Conservation (phyloP, 306 rosid genomes). For the Lithocarpus polystachyus region DNA sequence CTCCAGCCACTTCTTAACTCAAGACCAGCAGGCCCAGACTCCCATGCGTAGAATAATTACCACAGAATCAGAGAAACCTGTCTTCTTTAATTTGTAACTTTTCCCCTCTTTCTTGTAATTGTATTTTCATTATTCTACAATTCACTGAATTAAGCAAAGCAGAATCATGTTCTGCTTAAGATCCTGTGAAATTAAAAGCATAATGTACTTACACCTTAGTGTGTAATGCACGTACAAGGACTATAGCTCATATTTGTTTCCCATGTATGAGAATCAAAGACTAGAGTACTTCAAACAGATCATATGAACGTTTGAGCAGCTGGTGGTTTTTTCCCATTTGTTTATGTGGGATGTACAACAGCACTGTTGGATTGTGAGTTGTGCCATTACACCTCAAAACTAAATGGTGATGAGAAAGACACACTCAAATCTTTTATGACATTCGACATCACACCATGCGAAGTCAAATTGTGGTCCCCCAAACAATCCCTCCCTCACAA, state of each 20-base stretch:
- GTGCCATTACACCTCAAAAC: too few species aligned
- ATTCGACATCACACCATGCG: too few species aligned
- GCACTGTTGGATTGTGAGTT: too few species aligned
- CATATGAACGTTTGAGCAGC: neutral
- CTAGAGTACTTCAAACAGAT: neutral
- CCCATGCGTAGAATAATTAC: slow-evolving; percentile 36
- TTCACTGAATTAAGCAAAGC: slow-evolving; percentile 15
- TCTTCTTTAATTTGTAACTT: slow-evolving; percentile 30
- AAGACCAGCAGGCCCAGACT: slow-evolving; percentile 70
- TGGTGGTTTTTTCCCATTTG: too few species aligned
- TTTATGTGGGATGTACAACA: too few species aligned
- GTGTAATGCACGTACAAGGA: slow-evolving; percentile 5
- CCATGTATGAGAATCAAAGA: neutral
- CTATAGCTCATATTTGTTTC: neutral
- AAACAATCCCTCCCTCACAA: too few species aligned
- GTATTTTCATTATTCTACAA: neutral
- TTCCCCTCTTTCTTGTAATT: neutral
- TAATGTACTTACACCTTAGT: neutral
- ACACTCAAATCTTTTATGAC: too few species aligned
- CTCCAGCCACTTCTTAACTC: slow-evolving; percentile 90
- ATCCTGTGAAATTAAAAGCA: slow-evolving; percentile 14
- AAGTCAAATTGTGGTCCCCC: too few species aligned
- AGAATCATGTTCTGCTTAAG: slow-evolving; percentile 12
- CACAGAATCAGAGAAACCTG: slow-evolving; percentile 2
- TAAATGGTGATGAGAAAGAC: too few species aligned